A percentile compares a stretch with the other conserved stretches of the same genome.
Conservation (phyloP, 768 basidiomycete species). For the Lyophyllum shimeji region DNA sequence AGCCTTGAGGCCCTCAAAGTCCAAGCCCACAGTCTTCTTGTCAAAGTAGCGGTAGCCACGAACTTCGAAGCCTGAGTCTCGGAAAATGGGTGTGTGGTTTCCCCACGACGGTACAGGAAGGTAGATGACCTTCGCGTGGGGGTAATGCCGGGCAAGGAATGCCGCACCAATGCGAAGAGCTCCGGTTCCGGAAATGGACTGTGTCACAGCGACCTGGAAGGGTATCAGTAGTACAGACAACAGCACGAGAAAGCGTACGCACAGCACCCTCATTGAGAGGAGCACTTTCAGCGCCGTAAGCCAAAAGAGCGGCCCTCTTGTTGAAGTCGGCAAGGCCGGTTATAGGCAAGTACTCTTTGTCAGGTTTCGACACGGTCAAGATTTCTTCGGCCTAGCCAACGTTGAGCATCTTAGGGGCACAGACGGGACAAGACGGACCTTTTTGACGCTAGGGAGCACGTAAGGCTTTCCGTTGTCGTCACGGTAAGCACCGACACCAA, state of each 20-base stretch:
- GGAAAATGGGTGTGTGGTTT: constrained; percentile 92
- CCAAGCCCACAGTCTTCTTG: constrained; percentile 87
- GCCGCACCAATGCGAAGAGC: constrained; percentile 94
- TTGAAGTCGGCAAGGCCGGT: constrained; percentile 88
- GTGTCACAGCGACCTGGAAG: constrained; percentile 75
- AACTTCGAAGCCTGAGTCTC: constrained; percentile 93
- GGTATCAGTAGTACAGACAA: constrained; percentile 12
- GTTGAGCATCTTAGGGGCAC: neutral
- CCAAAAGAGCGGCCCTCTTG: constrained; percentile 82
- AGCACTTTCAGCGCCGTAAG: constrained; percentile 80
- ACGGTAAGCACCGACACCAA: constrained; percentile 96
- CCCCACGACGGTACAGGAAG: constrained; percentile 96
- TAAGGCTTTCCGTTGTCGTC: constrained; percentile 95
- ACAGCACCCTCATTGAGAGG: constrained; percentile 74
- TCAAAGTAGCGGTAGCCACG: constrained; percentile 93
- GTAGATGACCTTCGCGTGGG: constrained; percentile 84
- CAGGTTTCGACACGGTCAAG: constrained; percentile 60
- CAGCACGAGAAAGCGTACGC: constrained; percentile 28
- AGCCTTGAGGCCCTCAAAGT: constrained; percentile 87
- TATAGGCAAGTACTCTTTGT: constrained; percentile 98
- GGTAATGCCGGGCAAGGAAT: constrained; percentile 89
- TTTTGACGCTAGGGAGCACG: constrained; percentile 84
- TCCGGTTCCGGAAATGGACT: constrained; percentile 97
- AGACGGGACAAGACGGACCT: constrained; percentile 42
- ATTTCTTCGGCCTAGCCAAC: constrained; percentile 69